phyloP scores from a whole-genome alignment of 2,329 filamentous ascomycete species.

The Botrytis cinerea region DNA sequence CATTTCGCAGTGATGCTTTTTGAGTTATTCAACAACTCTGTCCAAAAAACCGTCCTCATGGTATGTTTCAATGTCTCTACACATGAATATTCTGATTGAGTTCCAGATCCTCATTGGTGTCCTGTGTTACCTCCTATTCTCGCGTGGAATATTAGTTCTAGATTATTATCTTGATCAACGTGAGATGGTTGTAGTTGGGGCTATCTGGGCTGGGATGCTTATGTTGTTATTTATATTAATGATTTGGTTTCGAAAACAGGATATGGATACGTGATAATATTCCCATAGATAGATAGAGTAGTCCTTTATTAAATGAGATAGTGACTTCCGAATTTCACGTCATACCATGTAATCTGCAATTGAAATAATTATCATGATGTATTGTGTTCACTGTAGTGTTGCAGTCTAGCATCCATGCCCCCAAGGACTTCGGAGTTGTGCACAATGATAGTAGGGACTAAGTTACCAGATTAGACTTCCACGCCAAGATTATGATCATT shows the following conservation, averaged over 20 bases:
- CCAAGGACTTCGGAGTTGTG: fast-evolving
- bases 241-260: not conserved
- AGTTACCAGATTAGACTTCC: not conserved
- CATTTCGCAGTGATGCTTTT: too few species aligned
- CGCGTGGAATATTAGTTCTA: fast-evolving
- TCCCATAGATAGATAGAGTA: not conserved
- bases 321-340: not conserved
- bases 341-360: not conserved
- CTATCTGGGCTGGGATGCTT: not conserved
- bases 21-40: too few species aligned
- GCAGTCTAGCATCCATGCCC: not conserved
- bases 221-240: not conserved
- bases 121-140: fast-evolving
- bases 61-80: too few species aligned
- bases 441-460: not conserved
- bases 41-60: too few species aligned
- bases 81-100: too few species aligned
- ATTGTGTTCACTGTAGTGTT: not conserved
- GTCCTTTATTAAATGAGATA: not conserved
- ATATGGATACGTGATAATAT: not conserved
- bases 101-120: too few species aligned
- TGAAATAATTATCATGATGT: fast-evolving
- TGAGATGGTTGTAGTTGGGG: not conserved
- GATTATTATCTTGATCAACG: not conserved
- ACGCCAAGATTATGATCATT: not conserved